Base-by-base conservation (phyloP, 768 basidiomycete species). In the Rickenella mellea region DNA sequence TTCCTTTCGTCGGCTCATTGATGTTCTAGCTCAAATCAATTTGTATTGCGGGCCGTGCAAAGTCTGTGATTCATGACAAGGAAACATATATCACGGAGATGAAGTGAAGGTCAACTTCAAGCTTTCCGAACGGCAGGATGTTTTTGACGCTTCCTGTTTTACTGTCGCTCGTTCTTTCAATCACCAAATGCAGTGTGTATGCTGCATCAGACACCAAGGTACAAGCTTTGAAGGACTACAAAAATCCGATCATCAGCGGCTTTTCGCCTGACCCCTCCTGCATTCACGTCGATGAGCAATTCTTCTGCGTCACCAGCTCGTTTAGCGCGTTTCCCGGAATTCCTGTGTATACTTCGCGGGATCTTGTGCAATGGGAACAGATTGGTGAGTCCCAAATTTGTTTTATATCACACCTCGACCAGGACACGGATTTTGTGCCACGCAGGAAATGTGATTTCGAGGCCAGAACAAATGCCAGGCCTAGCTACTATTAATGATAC, bases 291-390 rank as follows among this genome's bases (percentile, higher is more conserved):
- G 52, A 59, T 24, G 48, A 53, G 29, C 59, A 54, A 10, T 63
- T 59, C 42, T 62, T 60, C 46, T 63, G 60, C 48, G 62, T 55
- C 1, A 55, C 53, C 9, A 57, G 55, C 29, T 59, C 58, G 5
- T 63, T 63, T 45, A 62, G 60, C 37, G 57, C 61, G 17, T 60
- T 63, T 32, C 62, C 62, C 5, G 62, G 60, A 2, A 55, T 62
- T 14, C 62, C 62, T 2, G 49, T 63, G 11, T 58, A 58, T 35
- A 50, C 59, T 5, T 57, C 54, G 39, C 55, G 56, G 37, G 62
- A 63, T 38, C 46, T 62, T 20, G 49, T 51, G 38, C 54, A 56
- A 29, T 63, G 59, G 54, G 53, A 46, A 42, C 49, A 62, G 21
- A 62, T 63, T 20, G 59, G 61, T 56, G 24, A 10, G 45, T n/a